Percentiles rank a stretch among this genome's conserved stretches.
These are phyloP conservation scores for Suillus discolor DNA, from an alignment of 768 basidiomycete genomes.

Conservation along the genomic window DNA sequence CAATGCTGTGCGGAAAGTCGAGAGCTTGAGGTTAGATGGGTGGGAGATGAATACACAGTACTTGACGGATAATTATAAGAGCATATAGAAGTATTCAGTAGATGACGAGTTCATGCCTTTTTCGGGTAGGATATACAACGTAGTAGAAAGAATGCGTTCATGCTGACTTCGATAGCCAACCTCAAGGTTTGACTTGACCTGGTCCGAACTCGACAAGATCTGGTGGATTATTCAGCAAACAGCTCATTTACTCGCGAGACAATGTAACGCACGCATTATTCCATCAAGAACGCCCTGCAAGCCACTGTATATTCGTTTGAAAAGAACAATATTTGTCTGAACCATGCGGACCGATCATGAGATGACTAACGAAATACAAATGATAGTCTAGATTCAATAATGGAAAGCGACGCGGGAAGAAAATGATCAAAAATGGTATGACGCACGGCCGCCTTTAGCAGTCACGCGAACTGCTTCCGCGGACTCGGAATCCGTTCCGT, in stretches of 20 bases:
- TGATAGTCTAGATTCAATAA: not conserved
- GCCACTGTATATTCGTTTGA: too few species aligned
- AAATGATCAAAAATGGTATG: too few species aligned
- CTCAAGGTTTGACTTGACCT: not conserved
- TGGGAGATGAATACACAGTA: conserved; percentile 2
- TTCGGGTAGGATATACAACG: not conserved
- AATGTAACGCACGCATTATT: not conserved
- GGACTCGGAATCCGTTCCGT: too few species aligned
- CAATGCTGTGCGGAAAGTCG: not conserved
- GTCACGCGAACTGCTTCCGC: too few species aligned
- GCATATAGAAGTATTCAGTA: not conserved
- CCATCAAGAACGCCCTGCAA: not conserved
- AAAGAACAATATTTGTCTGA: not conserved
- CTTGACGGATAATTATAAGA: not conserved
- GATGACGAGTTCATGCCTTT: not conserved
- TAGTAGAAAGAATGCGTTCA: not conserved
- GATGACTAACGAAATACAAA: not conserved
- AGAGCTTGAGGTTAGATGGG: not conserved
- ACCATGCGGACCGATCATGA: not conserved
- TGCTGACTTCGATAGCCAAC: too few species aligned
- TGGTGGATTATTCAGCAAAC: not conserved
- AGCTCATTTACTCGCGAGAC: not conserved
- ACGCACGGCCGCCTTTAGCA: too few species aligned
- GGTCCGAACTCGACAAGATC: not conserved
- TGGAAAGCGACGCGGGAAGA: too few species aligned